Conservation (phyloP, 139 green algal species). For the Chlamydomonas applanata region DNA sequence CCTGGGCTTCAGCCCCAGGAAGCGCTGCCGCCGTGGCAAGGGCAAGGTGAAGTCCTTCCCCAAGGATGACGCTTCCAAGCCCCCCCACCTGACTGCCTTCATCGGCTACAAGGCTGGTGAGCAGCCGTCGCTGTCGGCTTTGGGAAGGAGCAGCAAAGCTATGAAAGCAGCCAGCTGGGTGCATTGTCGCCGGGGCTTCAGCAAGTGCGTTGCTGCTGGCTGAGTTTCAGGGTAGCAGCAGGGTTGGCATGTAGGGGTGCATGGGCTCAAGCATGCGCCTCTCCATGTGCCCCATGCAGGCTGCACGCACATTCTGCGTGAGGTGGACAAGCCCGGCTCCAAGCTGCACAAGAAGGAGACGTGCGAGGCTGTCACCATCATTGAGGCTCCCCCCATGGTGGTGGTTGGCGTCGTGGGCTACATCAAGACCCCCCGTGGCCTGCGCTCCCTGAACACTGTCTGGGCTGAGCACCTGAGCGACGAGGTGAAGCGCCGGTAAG, state of each 20-base stretch:
- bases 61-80: slow-evolving; percentile 86
- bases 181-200: too few species aligned
- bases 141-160: too few species aligned
- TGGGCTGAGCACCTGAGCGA: slow-evolving; percentile 97
- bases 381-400: slow-evolving; percentile 96
- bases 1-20: slow-evolving; percentile 98
- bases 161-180: too few species aligned
- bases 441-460: slow-evolving; percentile 91
- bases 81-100: slow-evolving; percentile 94
- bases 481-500: slow-evolving; percentile 79
- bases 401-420: slow-evolving; percentile 97
- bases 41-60: slow-evolving; percentile 97
- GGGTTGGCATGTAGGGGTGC: too few species aligned
- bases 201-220: too few species aligned
- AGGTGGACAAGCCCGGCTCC: slow-evolving; percentile 98
- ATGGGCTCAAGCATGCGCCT: not conserved
- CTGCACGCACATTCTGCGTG: slow-evolving; percentile 98
- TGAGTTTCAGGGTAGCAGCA: too few species aligned
- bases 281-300: slow-evolving; percentile 51
- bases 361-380: slow-evolving; percentile 95
- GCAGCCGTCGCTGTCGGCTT: too few species aligned
- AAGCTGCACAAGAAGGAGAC: slow-evolving; percentile 99
- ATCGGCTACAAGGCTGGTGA: slow-evolving; percentile 84
- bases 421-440: slow-evolving; percentile 89
- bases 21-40: slow-evolving; percentile 88